Conservation (phyloP, 192 early-diverging fungal species). For the Funneliformis mosseae region DNA sequence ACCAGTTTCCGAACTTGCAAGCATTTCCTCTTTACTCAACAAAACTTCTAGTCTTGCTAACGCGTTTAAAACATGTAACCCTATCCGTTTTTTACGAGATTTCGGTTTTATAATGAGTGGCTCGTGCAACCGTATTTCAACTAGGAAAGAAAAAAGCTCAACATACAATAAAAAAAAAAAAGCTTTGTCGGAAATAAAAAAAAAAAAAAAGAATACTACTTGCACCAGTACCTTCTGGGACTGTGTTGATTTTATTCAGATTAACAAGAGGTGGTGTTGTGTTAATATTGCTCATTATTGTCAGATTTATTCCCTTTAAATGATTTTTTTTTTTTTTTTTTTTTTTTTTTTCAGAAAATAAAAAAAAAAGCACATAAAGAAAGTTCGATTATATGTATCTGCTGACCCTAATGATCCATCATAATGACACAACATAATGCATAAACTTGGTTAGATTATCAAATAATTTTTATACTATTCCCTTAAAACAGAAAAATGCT, state of each 20-base stretch:
- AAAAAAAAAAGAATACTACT: not conserved
- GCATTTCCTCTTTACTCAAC: slow-evolving; percentile 44
- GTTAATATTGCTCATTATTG: slow-evolving; percentile 37
- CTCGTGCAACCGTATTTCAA: slow-evolving; percentile 47
- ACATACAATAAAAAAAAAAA: not conserved
- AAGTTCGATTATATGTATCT: no score
- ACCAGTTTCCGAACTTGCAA: slow-evolving; percentile 20
- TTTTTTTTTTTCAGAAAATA: no score
- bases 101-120: slow-evolving; percentile 45
- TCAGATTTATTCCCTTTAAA: not conserved
- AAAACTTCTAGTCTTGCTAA: slow-evolving; percentile 46
- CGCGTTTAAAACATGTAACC: slow-evolving; percentile 46
- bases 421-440: no score
- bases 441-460: no score
- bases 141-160: slow-evolving; percentile 26
- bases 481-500: not conserved
- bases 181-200: not conserved
- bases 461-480: no score
- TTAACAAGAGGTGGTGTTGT: slow-evolving; percentile 47
- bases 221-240: slow-evolving; percentile 42
- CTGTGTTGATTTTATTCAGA: slow-evolving; percentile 35
- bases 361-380: no score
- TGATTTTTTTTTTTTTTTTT: no score
- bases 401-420: no score
- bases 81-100: slow-evolving; percentile 47